Percentiles rank a stretch among this genome's conserved stretches.
Evolutionary conservation across 1,284 basidiomycete species (phyloP).

Genomic region (Cryptococcus amylolentus): DNA sequence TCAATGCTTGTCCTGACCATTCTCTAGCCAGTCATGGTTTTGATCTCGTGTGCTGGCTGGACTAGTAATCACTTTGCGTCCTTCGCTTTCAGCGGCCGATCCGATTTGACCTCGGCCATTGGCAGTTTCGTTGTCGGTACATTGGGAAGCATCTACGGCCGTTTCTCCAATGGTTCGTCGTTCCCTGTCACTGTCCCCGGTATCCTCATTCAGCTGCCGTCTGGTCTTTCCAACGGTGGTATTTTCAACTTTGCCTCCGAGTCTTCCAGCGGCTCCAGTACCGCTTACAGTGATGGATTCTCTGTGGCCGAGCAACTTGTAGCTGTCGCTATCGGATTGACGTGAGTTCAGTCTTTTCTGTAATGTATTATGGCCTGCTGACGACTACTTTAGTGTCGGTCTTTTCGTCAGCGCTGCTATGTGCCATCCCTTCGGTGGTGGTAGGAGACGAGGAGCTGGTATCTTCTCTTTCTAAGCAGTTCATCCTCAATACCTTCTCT

Average conservation of each 20-base stretch:
- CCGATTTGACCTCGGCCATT: constrained; percentile 69
- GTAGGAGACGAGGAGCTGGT: constrained; percentile 48
- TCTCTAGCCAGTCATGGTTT: constrained; percentile 55
- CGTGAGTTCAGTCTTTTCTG: constrained; percentile 27
- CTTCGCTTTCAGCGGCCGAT: constrained; percentile 60
- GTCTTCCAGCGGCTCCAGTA: constrained; percentile 9
- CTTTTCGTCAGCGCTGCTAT: constrained; percentile 56
- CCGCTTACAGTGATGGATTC: constrained; percentile 33
- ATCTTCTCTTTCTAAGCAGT: constrained; percentile 48
- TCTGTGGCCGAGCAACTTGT: constrained; percentile 51
- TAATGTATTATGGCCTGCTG: neutral
- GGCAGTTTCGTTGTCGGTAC: constrained; percentile 79
- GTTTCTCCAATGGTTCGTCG: constrained; percentile 61
- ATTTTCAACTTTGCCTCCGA: constrained; percentile 58
- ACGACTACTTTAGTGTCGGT: constrained; percentile 61
- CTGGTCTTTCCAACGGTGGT: constrained; percentile 77
- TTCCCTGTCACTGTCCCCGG: constrained; percentile 58
- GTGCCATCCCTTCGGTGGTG: constrained; percentile 53
- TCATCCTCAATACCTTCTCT: no score
- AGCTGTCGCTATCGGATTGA: constrained; percentile 53
- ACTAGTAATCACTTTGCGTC: constrained; percentile 68
- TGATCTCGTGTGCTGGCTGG: constrained; percentile 73
- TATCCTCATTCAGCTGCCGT: constrained; percentile 82
- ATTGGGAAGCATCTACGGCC: constrained; percentile 75
- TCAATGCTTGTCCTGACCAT: neutral